Evolutionary conservation across 2,329 filamentous ascomycete species (phyloP).

Genomic region (Trichocomaceae sp.): DNA sequence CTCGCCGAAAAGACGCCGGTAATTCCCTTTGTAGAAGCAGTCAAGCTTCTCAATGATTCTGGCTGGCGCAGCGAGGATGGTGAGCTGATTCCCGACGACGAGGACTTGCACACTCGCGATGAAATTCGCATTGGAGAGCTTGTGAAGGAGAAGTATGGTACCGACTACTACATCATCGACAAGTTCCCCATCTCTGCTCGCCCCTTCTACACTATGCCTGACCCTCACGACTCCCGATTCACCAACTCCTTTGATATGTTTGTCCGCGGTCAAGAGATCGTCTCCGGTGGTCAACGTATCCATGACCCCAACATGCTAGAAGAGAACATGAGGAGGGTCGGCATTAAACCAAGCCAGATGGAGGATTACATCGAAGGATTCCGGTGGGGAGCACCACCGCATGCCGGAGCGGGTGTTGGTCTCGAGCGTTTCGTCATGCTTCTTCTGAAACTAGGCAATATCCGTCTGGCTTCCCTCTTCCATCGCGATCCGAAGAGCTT

Average conservation of each 20-base stretch:
- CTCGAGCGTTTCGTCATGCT: slow-evolving; percentile 84
- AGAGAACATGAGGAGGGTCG: slow-evolving; percentile 66
- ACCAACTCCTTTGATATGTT: slow-evolving; percentile 97
- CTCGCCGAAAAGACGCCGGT: slow-evolving; percentile 81
- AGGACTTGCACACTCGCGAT: slow-evolving; percentile 77
- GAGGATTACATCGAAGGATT: slow-evolving; percentile 86
- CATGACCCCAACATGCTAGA: slow-evolving; percentile 70
- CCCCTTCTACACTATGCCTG: slow-evolving; percentile 87
- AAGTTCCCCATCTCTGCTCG: slow-evolving; percentile 80
- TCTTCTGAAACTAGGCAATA: slow-evolving; percentile 78
- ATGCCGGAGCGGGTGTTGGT: slow-evolving; percentile 84
- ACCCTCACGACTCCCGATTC: slow-evolving; percentile 61
- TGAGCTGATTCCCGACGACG: slow-evolving; percentile 60
- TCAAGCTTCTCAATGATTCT: slow-evolving; percentile 72
- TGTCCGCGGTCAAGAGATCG: slow-evolving; percentile 84
- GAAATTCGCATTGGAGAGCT: slow-evolving; percentile 80
- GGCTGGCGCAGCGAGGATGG: slow-evolving; percentile 74
- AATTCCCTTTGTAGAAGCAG: slow-evolving; percentile 70
- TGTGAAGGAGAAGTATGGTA: slow-evolving; percentile 77
- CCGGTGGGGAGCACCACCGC: slow-evolving; percentile 79
- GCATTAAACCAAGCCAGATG: slow-evolving; percentile 75
- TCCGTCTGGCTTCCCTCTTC: slow-evolving; percentile 80
- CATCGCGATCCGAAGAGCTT: slow-evolving; percentile 83
- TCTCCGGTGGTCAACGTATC: slow-evolving; percentile 88
- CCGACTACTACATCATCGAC: slow-evolving; percentile 91